phyloP scores from a whole-genome alignment of 2,329 filamentous ascomycete species.

The Dendryphion nanum region DNA sequence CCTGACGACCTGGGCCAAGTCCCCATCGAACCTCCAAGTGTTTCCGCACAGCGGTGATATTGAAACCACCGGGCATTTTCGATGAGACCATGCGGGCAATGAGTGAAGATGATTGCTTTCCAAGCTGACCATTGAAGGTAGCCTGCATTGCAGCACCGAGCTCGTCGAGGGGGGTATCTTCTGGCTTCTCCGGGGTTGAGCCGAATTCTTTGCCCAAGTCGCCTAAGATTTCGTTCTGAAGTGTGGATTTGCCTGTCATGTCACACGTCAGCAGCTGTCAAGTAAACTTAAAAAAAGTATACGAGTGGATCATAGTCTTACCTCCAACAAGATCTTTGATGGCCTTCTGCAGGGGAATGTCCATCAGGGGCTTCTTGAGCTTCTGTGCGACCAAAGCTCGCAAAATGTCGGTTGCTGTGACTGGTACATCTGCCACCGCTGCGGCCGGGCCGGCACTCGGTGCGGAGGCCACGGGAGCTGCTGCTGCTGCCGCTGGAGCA shows the following conservation, averaged over 20 bases:
- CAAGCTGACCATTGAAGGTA: constrained; percentile 97
- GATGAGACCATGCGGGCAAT: constrained; percentile 94
- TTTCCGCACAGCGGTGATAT: constrained; percentile 93
- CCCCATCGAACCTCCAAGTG: constrained; percentile 95
- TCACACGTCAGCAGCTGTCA: constrained; percentile 13
- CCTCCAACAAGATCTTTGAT: constrained; percentile 98
- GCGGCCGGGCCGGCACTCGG: constrained; percentile 80
- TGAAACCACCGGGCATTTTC: constrained; percentile 99
- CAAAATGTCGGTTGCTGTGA: constrained; percentile 86
- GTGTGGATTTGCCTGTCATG: constrained; percentile 82
- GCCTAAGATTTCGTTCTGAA: constrained; percentile 98
- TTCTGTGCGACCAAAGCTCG: constrained; percentile 92
- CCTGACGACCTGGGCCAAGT: constrained; percentile 79
- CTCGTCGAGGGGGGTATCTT: constrained; percentile 95
- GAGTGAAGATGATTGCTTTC: constrained; percentile 91
- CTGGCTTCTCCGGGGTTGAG: constrained; percentile 95
- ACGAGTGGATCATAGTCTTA: constrained; percentile 55
- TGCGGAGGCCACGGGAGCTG: constrained; percentile 54
- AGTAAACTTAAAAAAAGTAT: too few species aligned
- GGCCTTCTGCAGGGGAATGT: constrained; percentile 90
- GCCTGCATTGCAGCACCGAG: constrained; percentile 93
- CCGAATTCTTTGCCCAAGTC: constrained; percentile 98
- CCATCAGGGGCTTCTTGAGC: constrained; percentile 87
- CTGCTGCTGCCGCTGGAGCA: constrained; percentile 46
- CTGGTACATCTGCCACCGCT: constrained; percentile 79